Conservation (phyloP, 2,329 filamentous ascomycete genomes). For the Trichoderma afroharzianum region DNA sequence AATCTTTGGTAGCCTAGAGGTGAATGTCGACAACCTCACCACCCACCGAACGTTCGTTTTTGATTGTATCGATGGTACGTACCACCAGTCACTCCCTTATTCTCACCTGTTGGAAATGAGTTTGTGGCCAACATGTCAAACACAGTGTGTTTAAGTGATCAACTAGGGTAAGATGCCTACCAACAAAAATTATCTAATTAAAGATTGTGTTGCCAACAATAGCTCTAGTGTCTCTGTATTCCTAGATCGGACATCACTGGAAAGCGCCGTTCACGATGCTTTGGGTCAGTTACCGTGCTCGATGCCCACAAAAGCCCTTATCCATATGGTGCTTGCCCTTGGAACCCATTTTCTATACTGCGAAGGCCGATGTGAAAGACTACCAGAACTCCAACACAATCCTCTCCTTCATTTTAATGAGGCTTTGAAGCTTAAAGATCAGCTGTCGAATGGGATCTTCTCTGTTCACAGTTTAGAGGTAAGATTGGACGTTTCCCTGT, state of each 20-base stretch:
- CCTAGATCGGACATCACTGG: background rate
- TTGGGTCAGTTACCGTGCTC: background rate
- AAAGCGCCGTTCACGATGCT: background rate
- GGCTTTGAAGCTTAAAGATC: background rate
- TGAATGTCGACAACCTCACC: background rate
- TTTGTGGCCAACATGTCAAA: background rate
- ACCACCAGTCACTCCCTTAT: accelerated
- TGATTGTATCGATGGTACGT: background rate
- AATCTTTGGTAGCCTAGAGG: background rate
- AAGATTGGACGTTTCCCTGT: background rate
- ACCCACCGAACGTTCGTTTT: background rate
- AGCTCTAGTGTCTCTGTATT: background rate
- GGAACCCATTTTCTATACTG: background rate
- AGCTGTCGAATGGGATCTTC: background rate
- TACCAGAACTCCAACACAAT: background rate
- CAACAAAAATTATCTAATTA: background rate
- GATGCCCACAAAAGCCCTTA: background rate
- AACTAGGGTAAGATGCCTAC: background rate
- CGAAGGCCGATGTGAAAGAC: background rate
- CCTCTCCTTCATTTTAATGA: background rate
- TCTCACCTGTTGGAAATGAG: background rate
- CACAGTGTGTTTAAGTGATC: background rate
- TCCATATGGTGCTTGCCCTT: background rate
- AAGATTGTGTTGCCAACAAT: background rate
- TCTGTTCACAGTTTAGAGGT: background rate